Evolutionary conservation across 805 yeast species (phyloP), one percentile per base, ranked within the genome.

Genomic region (Zygotorulaspora danielsina): DNA sequence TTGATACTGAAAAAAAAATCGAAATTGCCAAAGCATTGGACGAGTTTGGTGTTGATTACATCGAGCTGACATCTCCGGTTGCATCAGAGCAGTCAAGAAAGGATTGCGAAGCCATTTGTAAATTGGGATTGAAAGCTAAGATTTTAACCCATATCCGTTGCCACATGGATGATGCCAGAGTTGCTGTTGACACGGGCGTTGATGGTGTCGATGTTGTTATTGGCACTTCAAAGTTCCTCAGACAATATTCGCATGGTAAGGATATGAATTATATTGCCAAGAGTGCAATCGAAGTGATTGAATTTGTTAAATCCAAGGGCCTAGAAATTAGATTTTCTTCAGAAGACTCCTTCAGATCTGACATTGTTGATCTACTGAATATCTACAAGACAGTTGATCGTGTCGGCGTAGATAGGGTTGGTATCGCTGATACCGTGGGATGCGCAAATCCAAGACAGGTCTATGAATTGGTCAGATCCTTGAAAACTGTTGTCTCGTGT

Each of bases 381-480:
- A 93, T 90, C 53, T 90, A 90, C 74, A 84, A 88, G 66, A 88
- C 97, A 20, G 98, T 90, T 49, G 94, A 86, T 72, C 86, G 87
- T 71, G 87, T 90, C 56, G 98, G 98, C 59, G 98, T 90, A 48
- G 85, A 93, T 74, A 80, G 98, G 67, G 96, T 90, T 41, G 98
- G 98, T 70, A 90, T 90, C 68, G 98, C 98, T 49, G 98, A 90
- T 66, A 90, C 98, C 22, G 98, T 90, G 43, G 98, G 98, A 31
- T 84, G 97, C 66, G 98, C 98, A 49, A 90, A 90, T 73, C 98
- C 98, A 57, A 81, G 98, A 70, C 97, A 93, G 69, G 98, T 90
- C 41, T 90, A 90, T 67, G 97, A 93, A 70, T 76, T 90, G 54
- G 95, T 90, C 43, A 81, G 94, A 60, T 90, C 97, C 25, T 79